Percentiles rank a stretch among this genome's conserved stretches.
These are phyloP conservation scores for Asterella californica DNA, from an alignment of 225 moss, liverwort and hornwort genomes.

Conservation along the genomic window DNA sequence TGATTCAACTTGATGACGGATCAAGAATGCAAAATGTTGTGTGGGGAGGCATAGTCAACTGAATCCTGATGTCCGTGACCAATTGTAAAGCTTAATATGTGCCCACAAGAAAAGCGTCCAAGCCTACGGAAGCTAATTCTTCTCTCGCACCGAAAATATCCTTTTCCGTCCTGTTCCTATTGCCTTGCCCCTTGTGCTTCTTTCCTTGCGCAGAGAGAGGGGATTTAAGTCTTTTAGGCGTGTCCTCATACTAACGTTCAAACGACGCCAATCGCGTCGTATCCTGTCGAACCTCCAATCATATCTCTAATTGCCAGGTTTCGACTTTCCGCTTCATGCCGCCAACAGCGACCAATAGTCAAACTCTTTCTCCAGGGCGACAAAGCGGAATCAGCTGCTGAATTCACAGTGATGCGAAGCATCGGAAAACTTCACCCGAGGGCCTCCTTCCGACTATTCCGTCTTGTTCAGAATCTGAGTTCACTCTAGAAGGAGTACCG, in stretches of 20 bases:
- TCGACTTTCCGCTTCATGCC: not conserved
- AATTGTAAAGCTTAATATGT: not conserved
- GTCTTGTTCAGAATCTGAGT: not conserved
- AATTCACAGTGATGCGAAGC: not conserved
- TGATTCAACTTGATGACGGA: not conserved
- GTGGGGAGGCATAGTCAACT: not conserved
- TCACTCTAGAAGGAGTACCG: not conserved
- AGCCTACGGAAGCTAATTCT: not conserved
- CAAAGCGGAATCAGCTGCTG: not conserved
- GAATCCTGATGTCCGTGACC: not conserved
- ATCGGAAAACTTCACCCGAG: not conserved
- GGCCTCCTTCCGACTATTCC: not conserved
- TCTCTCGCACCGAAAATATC: not conserved
- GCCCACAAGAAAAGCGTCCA: not conserved
- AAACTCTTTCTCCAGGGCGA: not conserved
- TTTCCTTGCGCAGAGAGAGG: not conserved
- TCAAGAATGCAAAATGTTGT: not conserved
- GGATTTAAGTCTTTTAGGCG: not conserved
- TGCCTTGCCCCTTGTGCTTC: not conserved
- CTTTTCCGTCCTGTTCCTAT: not conserved
- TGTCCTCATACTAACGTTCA: not conserved
- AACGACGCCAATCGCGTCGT: slow-evolving; percentile 18
- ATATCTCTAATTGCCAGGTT: not conserved
- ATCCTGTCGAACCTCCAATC: slow-evolving; percentile 1
- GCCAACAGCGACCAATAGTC: no score